Conservation (phyloP, 1,284 basidiomycete genomes). For the Lignosus rhinocerotis region DNA sequence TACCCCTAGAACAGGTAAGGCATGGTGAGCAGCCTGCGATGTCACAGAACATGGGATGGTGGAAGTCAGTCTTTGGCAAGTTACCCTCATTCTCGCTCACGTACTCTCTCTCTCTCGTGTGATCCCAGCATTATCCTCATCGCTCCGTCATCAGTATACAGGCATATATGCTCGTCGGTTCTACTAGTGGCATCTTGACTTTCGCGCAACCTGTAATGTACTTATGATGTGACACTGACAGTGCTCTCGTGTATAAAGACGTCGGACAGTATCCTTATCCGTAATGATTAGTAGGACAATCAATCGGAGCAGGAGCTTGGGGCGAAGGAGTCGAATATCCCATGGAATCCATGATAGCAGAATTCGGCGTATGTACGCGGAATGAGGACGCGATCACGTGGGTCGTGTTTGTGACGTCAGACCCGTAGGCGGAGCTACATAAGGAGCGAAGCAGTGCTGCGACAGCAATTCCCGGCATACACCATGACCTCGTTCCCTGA, state of each 20-base stretch:
- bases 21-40: constrained; percentile 6
- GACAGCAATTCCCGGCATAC: not conserved
- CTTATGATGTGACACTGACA: constrained; percentile 1
- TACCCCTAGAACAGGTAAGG: constrained; percentile 16
- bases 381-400: constrained; percentile 22
- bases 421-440: constrained; percentile 6
- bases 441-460: not conserved
- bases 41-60: not conserved
- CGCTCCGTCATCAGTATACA: not conserved
- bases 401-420: constrained; percentile 22
- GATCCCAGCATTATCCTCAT: not conserved
- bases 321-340: not conserved
- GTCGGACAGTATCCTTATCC: constrained; percentile 20
- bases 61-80: not conserved
- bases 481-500: constrained; percentile 70
- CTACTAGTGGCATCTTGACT: not conserved
- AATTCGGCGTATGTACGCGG: constrained; percentile 6
- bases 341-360: not conserved
- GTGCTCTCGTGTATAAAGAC: constrained; percentile 11
- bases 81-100: not conserved
- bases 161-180: not conserved
- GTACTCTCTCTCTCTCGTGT: not conserved
- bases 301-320: not conserved
- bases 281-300: constrained; percentile 5
- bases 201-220: not conserved